These are phyloP conservation scores for Gossypium longicalyx DNA, from an alignment of 345 rosid genomes.

Conservation along the genomic window DNA sequence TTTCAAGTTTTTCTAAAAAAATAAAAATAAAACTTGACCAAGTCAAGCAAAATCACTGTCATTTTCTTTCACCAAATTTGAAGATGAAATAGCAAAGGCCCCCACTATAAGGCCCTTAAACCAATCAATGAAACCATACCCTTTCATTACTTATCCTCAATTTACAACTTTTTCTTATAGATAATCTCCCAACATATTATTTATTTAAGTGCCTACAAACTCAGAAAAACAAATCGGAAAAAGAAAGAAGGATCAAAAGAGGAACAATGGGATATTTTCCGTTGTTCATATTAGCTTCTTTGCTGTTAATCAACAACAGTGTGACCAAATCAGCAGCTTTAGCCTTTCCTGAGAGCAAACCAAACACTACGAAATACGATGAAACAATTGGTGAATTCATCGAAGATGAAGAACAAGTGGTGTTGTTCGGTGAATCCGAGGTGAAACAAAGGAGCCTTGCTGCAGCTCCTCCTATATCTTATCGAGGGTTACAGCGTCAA, in stretches of 20 bases:
- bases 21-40: neutral
- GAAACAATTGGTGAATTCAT: constrained; percentile 3
- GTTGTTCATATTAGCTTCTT: neutral
- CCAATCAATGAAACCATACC: constrained; percentile 9
- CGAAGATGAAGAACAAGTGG: constrained; percentile 5
- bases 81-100: neutral
- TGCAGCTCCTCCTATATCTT: neutral
- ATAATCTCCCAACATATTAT: neutral
- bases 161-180: neutral
- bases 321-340: neutral
- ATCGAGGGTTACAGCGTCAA: neutral
- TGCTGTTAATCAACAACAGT: neutral
- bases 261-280: neutral
- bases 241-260: neutral
- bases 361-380: neutral
- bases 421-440: neutral
- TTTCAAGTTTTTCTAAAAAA: neutral
- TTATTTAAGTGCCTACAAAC: neutral
- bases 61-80: neutral
- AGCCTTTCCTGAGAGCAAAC: neutral
- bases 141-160: constrained; percentile 4
- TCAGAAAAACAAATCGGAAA: neutral
- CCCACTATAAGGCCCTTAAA: neutral
- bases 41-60: neutral
- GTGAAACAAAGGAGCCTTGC: neutral